Conservation (phyloP, 176 grass and related monocot species). For the Carex littledalei region DNA sequence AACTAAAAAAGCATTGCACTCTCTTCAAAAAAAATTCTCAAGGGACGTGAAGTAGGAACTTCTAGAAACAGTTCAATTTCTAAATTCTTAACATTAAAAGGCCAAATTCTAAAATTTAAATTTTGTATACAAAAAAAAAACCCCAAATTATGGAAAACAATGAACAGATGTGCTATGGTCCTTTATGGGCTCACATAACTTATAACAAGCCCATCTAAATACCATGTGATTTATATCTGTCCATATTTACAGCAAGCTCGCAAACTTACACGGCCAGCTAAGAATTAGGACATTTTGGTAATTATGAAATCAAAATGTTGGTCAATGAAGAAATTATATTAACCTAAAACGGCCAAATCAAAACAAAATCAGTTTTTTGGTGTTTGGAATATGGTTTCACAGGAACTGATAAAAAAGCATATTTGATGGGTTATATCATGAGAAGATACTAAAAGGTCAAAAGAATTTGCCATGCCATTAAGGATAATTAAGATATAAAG, state of each 20-base stretch:
- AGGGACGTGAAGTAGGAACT: not conserved
- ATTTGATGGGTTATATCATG: not conserved
- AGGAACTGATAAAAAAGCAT: not conserved
- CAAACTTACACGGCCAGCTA: slow-evolving; percentile 26
- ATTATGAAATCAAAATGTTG: not conserved
- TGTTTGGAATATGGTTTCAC: not conserved
- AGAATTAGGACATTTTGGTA: slow-evolving; percentile 40
- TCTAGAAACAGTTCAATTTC: not conserved
- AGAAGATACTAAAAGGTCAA: not conserved
- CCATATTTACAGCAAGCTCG: slow-evolving; percentile 44
- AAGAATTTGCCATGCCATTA: not conserved
- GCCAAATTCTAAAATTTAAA: not conserved
- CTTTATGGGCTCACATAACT: slow-evolving; percentile 28
- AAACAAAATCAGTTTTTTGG: not conserved
- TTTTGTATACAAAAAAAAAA: not conserved
- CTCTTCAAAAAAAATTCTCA: not conserved
- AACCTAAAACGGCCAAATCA: not conserved
- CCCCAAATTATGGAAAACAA: not conserved
- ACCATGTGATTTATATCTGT: slow-evolving; percentile 34
- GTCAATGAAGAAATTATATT: too few species aligned
- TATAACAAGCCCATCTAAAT: slow-evolving; percentile 34
- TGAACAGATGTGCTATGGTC: slow-evolving; percentile 25
- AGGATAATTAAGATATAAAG: not conserved
- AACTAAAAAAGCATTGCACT: not conserved
- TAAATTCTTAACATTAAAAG: not conserved